Evolutionary conservation across 345 rosid species (phyloP).

Genomic region (Laguncularia racemosa): DNA sequence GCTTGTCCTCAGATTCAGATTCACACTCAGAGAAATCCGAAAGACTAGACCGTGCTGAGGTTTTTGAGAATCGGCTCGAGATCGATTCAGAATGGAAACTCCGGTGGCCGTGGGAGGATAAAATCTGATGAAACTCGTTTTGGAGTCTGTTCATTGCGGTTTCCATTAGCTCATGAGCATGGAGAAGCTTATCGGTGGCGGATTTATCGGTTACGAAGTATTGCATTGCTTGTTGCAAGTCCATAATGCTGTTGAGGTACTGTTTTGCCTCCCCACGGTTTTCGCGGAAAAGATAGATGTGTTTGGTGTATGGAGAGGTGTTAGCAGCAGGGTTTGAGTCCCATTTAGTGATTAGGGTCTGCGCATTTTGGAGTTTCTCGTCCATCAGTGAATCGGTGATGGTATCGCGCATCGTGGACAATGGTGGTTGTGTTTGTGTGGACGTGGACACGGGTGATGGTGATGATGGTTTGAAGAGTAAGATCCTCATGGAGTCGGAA

Average conservation of each 20-base stretch:
- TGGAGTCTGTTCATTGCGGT: background rate
- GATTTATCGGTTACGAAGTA: background rate
- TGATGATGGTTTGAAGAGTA: no score
- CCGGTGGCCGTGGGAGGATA: conserved; percentile 1
- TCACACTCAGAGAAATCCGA: conserved; percentile 2
- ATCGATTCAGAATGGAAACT: background rate
- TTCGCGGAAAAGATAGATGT: conserved; percentile 3
- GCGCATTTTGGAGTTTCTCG: no score
- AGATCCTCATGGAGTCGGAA: no score
- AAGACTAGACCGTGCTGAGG: background rate
- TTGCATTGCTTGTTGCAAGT: conserved; percentile 6
- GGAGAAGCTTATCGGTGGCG: background rate
- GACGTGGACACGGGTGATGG: no score
- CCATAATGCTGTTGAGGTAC: conserved; percentile 1
- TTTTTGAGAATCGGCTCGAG: background rate
- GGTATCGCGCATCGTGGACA: no score
- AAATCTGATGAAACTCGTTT: conserved; percentile 6
- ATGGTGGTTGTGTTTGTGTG: no score
- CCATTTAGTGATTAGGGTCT: no score
- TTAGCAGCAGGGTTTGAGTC: no score
- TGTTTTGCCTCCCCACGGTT: background rate
- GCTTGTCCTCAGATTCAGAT: conserved; percentile 1
- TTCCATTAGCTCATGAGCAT: conserved; percentile 4
- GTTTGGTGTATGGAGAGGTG: no score
- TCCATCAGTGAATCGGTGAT: no score